Evolutionary conservation across 2,329 filamentous ascomycete genomes (phyloP).

Genomic region (Talaromyces sp.): DNA sequence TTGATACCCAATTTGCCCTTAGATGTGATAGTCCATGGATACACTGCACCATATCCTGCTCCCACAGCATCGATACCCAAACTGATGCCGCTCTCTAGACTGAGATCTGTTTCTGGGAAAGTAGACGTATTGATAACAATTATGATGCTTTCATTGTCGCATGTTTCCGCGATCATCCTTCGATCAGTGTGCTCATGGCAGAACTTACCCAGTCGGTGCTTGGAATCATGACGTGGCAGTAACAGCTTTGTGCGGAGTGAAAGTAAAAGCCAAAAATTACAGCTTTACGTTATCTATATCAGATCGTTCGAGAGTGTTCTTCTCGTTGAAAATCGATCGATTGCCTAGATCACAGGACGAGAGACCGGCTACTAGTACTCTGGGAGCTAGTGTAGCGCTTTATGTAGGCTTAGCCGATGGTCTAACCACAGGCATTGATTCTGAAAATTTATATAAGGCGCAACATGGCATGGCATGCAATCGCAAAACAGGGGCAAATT

Average conservation of each 20-base stretch:
- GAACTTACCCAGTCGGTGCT: constrained; percentile 45
- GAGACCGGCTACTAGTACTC: too few species aligned
- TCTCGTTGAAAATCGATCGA: too few species aligned
- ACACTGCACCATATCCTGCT: constrained; percentile 49
- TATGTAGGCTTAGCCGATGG: too few species aligned
- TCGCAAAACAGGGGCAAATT: not conserved
- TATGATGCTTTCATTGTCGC: constrained; percentile 76
- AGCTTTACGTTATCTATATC: too few species aligned
- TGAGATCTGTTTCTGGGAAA: constrained; percentile 45
- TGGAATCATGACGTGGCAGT: constrained; percentile 30
- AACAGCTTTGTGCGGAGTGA: too few species aligned
- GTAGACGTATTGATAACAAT: constrained; percentile 38
- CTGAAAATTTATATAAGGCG: not conserved
- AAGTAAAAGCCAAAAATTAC: too few species aligned
- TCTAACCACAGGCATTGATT: not conserved
- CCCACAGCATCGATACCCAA: constrained; percentile 52
- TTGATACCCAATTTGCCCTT: constrained; percentile 44
- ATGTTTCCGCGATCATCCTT: constrained; percentile 80
- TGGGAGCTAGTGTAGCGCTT: too few species aligned
- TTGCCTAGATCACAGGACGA: too few species aligned
- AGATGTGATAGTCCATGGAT: constrained; percentile 48
- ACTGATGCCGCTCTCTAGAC: constrained; percentile 51
- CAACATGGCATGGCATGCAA: not conserved
- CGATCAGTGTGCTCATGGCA: constrained; percentile 60
- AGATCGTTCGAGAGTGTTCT: too few species aligned